phyloP scores from a whole-genome alignment of 345 rosid species.

The Eucalyptus pauciflora region DNA sequence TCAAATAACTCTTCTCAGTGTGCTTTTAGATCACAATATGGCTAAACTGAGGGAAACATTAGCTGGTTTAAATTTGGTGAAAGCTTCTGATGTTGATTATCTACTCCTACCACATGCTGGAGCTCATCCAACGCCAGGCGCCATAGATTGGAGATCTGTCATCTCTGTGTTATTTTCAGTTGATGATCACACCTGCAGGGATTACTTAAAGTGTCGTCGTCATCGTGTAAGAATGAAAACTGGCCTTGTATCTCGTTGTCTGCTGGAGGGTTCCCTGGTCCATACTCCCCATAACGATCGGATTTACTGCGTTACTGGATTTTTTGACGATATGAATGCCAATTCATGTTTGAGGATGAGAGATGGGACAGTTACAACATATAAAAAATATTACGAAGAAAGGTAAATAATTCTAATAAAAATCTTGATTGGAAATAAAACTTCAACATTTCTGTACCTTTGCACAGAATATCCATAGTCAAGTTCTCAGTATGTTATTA shows the following conservation, averaged over 20 bases:
- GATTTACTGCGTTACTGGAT: constrained; percentile 41
- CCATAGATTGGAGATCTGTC: constrained; percentile 47
- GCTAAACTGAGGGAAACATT: constrained; percentile 24
- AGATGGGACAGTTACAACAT: constrained; percentile 26
- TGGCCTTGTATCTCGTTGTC: constrained; percentile 40
- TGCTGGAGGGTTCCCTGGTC: constrained; percentile 46
- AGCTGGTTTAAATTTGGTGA: constrained; percentile 5
- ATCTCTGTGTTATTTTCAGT: constrained; percentile 20
- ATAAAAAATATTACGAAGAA: constrained; percentile 39
- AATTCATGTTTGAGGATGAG: constrained; percentile 34
- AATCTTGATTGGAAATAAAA: not conserved
- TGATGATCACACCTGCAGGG: constrained; percentile 13
- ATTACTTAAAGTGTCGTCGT: constrained; percentile 4
- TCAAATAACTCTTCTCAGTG: constrained; percentile 43
- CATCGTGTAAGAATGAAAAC: constrained; percentile 27
- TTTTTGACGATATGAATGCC: constrained; percentile 30
- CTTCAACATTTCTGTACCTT: not conserved
- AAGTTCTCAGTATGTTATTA: not conserved
- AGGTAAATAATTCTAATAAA: constrained; percentile 14
- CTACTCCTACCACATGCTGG: constrained; percentile 44
- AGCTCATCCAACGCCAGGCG: not conserved
- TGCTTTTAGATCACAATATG: constrained; percentile 34
- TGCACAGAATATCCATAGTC: not conserved
- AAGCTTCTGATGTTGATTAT: constrained; percentile 37
- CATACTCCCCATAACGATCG: constrained; percentile 66